Evolutionary conservation across 345 rosid species (phyloP).

Genomic region (Adansonia digitata): DNA sequence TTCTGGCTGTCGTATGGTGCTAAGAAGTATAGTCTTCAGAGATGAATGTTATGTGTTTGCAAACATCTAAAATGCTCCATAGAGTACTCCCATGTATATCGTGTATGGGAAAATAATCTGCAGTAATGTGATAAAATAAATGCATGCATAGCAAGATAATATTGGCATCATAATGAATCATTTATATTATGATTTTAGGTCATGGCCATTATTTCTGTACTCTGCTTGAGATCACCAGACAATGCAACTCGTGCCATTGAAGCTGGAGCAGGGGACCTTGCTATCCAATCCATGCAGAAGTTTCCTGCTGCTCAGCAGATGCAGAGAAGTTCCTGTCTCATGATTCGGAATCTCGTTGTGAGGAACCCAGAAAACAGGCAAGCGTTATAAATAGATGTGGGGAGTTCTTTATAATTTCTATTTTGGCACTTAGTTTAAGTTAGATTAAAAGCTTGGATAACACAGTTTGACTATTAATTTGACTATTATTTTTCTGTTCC

Average conservation of each 20-base stretch:
- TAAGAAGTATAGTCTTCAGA: not conserved
- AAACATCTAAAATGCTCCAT: not conserved
- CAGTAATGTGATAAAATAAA: not conserved
- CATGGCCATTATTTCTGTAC: slow-evolving; percentile 62
- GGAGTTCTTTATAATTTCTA: not conserved
- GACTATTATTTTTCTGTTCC: not conserved
- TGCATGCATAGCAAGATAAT: not conserved
- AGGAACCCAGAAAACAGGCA: slow-evolving; percentile 88
- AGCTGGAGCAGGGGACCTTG: slow-evolving; percentile 93
- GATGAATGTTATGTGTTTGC: not conserved
- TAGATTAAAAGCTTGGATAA: not conserved
- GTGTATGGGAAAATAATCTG: not conserved
- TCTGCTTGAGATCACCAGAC: slow-evolving; percentile 83
- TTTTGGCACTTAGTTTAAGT: not conserved
- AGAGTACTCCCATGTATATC: not conserved
- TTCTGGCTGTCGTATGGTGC: not conserved
- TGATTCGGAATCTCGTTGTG: slow-evolving; percentile 84
- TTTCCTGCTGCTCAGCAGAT: slow-evolving; percentile 63
- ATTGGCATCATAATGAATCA: not conserved
- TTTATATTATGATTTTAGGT: slow-evolving; percentile 43
- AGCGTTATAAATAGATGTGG: not conserved
- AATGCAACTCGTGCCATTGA: slow-evolving; percentile 80
- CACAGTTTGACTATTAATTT: not conserved
- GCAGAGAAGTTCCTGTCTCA: slow-evolving; percentile 74
- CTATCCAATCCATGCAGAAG: slow-evolving; percentile 78